Evolutionary conservation across 2,329 filamentous ascomycete species (phyloP).

Genomic region (Akanthomyces uredinophilus): DNA sequence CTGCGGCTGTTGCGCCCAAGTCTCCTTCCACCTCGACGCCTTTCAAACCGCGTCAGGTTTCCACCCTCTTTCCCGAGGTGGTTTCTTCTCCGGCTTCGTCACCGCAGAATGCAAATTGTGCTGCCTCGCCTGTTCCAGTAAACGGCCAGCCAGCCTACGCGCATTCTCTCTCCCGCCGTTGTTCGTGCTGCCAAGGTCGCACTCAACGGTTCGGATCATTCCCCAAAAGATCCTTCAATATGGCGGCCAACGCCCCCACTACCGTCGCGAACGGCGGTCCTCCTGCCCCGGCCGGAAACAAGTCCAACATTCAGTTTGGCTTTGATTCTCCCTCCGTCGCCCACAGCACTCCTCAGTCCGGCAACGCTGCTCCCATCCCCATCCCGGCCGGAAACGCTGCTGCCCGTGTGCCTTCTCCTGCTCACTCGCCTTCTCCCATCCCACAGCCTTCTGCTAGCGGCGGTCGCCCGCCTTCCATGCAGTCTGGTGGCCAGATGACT

Average conservation of each 20-base stretch:
- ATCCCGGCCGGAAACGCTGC: slow-evolving; percentile 58
- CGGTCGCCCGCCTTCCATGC: slow-evolving; percentile 77
- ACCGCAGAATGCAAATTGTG: slow-evolving; percentile 12
- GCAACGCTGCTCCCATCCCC: slow-evolving; percentile 51
- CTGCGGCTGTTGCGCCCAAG: not conserved
- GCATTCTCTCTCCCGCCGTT: slow-evolving; percentile 54
- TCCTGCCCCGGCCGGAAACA: slow-evolving; percentile 29
- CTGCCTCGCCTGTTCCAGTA: slow-evolving; percentile 12
- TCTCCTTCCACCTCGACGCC: slow-evolving; percentile 1
- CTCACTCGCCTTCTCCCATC: slow-evolving; percentile 87
- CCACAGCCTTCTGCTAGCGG: slow-evolving; percentile 80
- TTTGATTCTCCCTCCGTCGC: slow-evolving; percentile 65
- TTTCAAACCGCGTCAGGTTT: not conserved
- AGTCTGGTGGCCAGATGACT: slow-evolving; percentile 61
- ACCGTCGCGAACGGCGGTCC: slow-evolving; percentile 70
- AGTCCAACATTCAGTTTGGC: slow-evolving; percentile 66
- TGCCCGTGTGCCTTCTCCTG: slow-evolving; percentile 75
- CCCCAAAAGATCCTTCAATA: slow-evolving; percentile 87
- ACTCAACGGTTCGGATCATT: slow-evolving; percentile 74
- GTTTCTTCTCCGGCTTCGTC: slow-evolving; percentile 7
- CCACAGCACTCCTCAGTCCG: slow-evolving; percentile 60
- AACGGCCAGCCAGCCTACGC: slow-evolving; percentile 11
- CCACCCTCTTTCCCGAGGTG: slow-evolving; percentile 6
- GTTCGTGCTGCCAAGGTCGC: slow-evolving; percentile 53
- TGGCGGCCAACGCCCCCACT: slow-evolving; percentile 75